Base-by-base conservation (phyloP, 257 asterid genomes). In the Scutellaria baicalensis region DNA sequence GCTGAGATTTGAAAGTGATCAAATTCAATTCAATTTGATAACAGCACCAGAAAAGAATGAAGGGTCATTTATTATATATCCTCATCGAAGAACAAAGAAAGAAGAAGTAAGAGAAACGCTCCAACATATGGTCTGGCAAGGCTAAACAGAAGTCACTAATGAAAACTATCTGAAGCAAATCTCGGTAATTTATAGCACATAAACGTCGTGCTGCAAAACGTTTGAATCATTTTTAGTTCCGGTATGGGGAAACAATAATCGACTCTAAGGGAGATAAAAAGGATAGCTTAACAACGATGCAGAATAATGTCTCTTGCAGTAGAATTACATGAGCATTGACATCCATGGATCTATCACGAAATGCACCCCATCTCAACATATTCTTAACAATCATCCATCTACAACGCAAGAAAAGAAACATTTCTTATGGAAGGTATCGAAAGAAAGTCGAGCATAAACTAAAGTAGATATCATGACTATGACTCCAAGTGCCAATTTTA, bases 351-450 rank as follows among this genome's bases (percentile, higher is more conserved):
- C 69, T 72, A 81, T 44, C 81, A 78, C 55, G 81, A 73, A 70
- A 83, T 70, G 86, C 80, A 74, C 73, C 65, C 78, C 80, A 67
- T 76, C 80, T 72, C 82, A 75, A 86, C 73, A 71, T 75, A 76
- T 79, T 79, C 72, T 27, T 54, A 78, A 73, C 73, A 75, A 80
- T 78, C 87, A 80, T 76, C 87, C 86, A 78, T 82, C 77, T 82
- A 78, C 79, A 79, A 78, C 65, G 55, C 72, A 82, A 68, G 31
- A 56, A 64, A 78, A 35, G 36, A 50, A 74, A 61, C 23, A 42
- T 38, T 11, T 76, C 71, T 82, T 56, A 70, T 13, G 35, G 71
- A 72, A 50, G 59, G 84, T 43, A 59, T 54, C 6, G 42, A 77
- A 66, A 66, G 20, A 47, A 68, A 40, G 54, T 42, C 64, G 10